phyloP scores from a whole-genome alignment of 2,329 filamentous ascomycete species.

The Fusarium foetens region DNA sequence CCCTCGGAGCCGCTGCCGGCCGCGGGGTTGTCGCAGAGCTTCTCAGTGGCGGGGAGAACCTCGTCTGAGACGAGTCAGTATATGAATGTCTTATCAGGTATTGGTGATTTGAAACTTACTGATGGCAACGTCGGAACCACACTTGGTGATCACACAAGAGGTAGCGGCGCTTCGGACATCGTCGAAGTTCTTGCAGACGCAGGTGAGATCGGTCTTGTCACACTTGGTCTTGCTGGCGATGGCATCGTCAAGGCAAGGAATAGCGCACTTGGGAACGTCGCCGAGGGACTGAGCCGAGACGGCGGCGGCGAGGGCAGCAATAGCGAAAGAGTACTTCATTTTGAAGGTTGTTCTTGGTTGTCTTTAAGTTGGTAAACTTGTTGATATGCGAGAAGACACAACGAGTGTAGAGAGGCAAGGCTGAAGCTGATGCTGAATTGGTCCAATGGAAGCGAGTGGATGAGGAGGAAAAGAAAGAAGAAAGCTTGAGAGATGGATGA shows the following conservation, averaged over 20 bases:
- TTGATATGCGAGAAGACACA: slow-evolving; percentile 32
- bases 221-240: slow-evolving; percentile 48
- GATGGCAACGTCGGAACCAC: slow-evolving; percentile 51
- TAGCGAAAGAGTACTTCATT: slow-evolving; percentile 53
- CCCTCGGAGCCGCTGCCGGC: slow-evolving; percentile 22
- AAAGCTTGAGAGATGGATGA: slow-evolving; percentile 23
- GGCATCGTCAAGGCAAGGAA: slow-evolving; percentile 50
- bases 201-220: slow-evolving; percentile 47
- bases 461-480: slow-evolving; percentile 40
- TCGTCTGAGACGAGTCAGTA: slow-evolving; percentile 47
- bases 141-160: slow-evolving; percentile 50
- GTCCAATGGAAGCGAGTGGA: slow-evolving; percentile 46
- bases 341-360: slow-evolving; percentile 41
- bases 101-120: slow-evolving; percentile 40
- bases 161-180: slow-evolving; percentile 48
- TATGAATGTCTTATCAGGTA: too few relatives aligned
- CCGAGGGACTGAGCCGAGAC: slow-evolving; percentile 48
- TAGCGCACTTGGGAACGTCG: slow-evolving; percentile 53
- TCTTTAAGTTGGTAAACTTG: slow-evolving; percentile 4
- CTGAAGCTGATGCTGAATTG: slow-evolving; percentile 24
- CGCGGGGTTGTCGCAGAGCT: slow-evolving; percentile 47
- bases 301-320: slow-evolving; percentile 49
- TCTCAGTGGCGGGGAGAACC: slow-evolving; percentile 52
- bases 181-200: slow-evolving; percentile 50
- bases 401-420: slow-evolving; percentile 44